Percentiles rank a stretch among this genome's conserved stretches.
phyloP scores from a whole-genome alignment of 306 rosid genomes.

The Coriaria nepalensis region DNA sequence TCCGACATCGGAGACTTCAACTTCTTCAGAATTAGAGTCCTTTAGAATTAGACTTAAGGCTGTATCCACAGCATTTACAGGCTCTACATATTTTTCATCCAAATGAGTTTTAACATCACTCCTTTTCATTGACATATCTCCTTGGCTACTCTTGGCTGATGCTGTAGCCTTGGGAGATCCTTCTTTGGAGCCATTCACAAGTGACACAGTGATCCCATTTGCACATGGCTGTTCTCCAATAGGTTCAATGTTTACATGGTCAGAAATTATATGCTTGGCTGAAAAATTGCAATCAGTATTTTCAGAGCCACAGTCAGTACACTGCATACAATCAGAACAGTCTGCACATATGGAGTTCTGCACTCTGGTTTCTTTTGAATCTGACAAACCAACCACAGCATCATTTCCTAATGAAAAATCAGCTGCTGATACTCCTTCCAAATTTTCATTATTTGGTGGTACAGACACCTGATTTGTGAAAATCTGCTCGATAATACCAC shows the following conservation, averaged over 20 bases:
- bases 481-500: constrained; percentile 15
- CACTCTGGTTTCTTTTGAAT: constrained; percentile 25
- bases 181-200: constrained; percentile 25
- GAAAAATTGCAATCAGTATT: constrained; percentile 15
- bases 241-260: constrained; percentile 14
- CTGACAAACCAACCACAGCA: constrained; percentile 18
- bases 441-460: constrained; percentile 14
- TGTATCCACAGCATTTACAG: constrained; percentile 25
- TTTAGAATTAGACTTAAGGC: constrained; percentile 16
- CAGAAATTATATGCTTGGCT: constrained; percentile 22
- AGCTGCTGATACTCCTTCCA: constrained; percentile 24
- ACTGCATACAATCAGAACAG: constrained; percentile 20
- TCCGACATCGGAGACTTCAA: constrained; percentile 26
- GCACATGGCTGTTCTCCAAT: constrained; percentile 18
- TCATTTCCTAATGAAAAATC: constrained; percentile 17
- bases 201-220: constrained; percentile 19
- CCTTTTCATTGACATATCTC: constrained; percentile 22
- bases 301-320: constrained; percentile 21
- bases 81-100: constrained; percentile 21
- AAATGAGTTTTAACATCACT: constrained; percentile 23
- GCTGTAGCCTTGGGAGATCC: constrained; percentile 16
- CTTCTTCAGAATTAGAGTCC: constrained; percentile 24
- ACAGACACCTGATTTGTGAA: constrained; percentile 17
- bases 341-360: constrained; percentile 17
- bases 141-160: constrained; percentile 25